Percentiles rank a stretch among this genome's conserved stretches.
phyloP scores from a whole-genome alignment of 2,329 filamentous ascomycete species.

The Aureobasidium sp. region DNA sequence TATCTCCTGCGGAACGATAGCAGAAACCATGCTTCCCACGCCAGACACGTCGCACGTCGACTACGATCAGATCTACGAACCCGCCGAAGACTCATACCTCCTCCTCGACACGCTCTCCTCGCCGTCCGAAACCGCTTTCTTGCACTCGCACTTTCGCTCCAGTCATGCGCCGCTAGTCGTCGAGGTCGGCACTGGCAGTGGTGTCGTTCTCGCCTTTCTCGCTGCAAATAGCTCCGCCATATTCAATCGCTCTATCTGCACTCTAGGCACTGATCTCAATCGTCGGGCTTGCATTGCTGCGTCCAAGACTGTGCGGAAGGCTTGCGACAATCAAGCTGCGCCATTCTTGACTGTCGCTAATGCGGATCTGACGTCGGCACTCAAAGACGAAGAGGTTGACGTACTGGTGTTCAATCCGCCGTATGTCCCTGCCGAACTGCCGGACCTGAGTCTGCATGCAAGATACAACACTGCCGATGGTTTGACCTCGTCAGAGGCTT shows the following conservation, averaged over 20 bases:
- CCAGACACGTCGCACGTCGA: slow-evolving; percentile 87
- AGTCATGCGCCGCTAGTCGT: slow-evolving; percentile 52
- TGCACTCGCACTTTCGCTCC: slow-evolving; percentile 52
- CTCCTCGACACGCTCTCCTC: slow-evolving; percentile 85
- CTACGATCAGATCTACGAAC: slow-evolving; percentile 85
- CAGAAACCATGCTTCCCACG: slow-evolving; percentile 71
- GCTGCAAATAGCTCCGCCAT: slow-evolving; percentile 65
- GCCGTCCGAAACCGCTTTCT: slow-evolving; percentile 57
- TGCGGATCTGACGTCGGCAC: slow-evolving; percentile 59
- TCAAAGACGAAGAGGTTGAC: slow-evolving; percentile 58
- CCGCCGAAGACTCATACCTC: slow-evolving; percentile 91
- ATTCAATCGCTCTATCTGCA: slow-evolving; percentile 64
- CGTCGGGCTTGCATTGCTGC: slow-evolving; percentile 73
- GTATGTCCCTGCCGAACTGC: slow-evolving; percentile 60
- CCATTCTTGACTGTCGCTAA: slow-evolving; percentile 59
- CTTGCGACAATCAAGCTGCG: neutral
- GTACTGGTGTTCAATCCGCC: slow-evolving; percentile 94
- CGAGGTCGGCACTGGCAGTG: slow-evolving; percentile 86
- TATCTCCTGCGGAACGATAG: too few species aligned
- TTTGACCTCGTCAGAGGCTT: slow-evolving; percentile 32
- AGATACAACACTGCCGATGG: slow-evolving; percentile 18
- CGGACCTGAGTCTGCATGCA: slow-evolving; percentile 34
- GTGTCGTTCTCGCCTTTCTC: slow-evolving; percentile 84
- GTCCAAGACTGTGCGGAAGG: slow-evolving; percentile 49
- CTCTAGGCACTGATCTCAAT: slow-evolving; percentile 78